A percentile compares a stretch with the other conserved stretches of the same genome.
Evolutionary conservation across 2,329 filamentous ascomycete genomes (phyloP).

Genomic region (Metarhizium anisopliae): DNA sequence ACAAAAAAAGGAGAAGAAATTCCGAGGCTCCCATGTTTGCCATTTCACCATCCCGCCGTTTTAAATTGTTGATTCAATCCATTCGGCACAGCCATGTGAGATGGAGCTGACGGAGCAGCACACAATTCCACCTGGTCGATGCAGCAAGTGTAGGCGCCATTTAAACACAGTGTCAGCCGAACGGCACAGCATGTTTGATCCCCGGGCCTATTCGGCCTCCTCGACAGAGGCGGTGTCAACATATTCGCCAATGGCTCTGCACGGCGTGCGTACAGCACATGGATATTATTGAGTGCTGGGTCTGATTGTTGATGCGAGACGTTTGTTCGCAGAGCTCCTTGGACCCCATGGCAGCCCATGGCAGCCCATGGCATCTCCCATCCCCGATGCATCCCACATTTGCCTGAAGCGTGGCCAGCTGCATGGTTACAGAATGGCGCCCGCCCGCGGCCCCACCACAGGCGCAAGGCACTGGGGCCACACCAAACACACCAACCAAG

Average conservation of each 20-base stretch:
- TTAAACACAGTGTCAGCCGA: background rate
- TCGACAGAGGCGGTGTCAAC: too few species aligned
- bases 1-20: background rate
- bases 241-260: too few species aligned
- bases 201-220: too few species aligned
- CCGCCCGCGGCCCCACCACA: conserved; percentile 11
- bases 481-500: conserved; percentile 2
- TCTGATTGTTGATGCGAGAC: too few species aligned
- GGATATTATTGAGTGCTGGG: too few species aligned
- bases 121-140: background rate
- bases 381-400: background rate
- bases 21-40: background rate
- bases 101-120: background rate
- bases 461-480: conserved; percentile 7
- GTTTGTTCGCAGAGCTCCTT: too few species aligned
- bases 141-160: background rate
- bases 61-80: background rate
- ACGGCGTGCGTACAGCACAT: too few species aligned
- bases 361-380: background rate
- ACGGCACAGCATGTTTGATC: background rate
- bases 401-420: conserved; percentile 1
- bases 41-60: background rate
- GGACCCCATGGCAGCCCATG: background rate
- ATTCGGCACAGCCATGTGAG: background rate
- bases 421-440: conserved; percentile 10